Evolutionary conservation across 2,329 filamentous ascomycete genomes (phyloP), one percentile per base, ranked within the genome.

Genomic region (Chaetomiaceae sp.): DNA sequence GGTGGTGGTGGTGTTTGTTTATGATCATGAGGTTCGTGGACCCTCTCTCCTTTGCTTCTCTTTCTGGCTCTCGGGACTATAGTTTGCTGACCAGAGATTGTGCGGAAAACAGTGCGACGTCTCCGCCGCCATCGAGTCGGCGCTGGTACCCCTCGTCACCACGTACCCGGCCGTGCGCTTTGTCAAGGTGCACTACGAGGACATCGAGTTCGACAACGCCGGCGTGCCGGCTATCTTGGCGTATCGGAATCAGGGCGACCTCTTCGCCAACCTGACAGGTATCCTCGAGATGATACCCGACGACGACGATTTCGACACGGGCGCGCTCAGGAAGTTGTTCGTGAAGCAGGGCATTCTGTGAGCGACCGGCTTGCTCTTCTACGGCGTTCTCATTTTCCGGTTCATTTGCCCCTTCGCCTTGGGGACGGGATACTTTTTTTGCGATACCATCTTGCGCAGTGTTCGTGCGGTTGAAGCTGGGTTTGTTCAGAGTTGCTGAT

Each of bases 201-300:
- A 95, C 48, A 94, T 95, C 30, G 90, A 97, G 64, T 95, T 97
- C 73, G 88, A 96, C 63, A 81, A 86, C 48, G 86, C 89, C 26
- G 84, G 84, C 37, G 86, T 95, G 2, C 93, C 93, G 1, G 88
- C 93, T 4, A 73, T 97, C 30, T 73, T 97, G 39, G 91, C 87
- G 10, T 98, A 98, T 71, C 83, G 83, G 48, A 87, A 84, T 59
- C 80, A 84, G 61, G 90, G 89, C 43, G 90, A 97, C 54, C 81
- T 96, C 54, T 89, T 97, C 58, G 87, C 88, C 54, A 94, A 90
- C 59, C 72, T 97, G 42, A 87, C 93, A 0, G 90, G 91, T 45
- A 76, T 97, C 42, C 79, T 94, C 52, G 81, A 89, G 61, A 86
- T 93, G 74, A 85, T 96, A 38, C 88, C 90, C 1, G 78, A 82